A percentile compares a stretch with the other conserved stretches of the same genome.
phyloP scores from a whole-genome alignment of 495 filamentous ascomycete species.

The Massariosphaeria phaeospora region DNA sequence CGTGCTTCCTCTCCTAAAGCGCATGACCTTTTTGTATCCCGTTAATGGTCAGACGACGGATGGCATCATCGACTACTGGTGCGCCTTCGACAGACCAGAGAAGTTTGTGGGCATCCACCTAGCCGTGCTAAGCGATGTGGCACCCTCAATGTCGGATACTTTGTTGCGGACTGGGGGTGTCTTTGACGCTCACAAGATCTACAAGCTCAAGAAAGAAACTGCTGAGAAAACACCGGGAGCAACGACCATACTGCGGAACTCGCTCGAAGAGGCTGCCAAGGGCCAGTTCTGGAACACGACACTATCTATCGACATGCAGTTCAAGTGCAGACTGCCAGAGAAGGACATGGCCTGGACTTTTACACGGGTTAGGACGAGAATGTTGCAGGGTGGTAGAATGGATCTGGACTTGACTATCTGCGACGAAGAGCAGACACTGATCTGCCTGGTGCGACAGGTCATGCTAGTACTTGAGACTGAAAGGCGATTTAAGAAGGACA shows the following conservation, averaged over 20 bases:
- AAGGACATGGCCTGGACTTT: background rate
- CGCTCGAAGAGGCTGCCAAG: background rate
- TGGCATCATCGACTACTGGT: constrained; percentile 1
- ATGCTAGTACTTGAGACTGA: background rate
- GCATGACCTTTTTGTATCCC: background rate
- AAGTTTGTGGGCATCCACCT: background rate
- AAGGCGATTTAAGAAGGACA: background rate
- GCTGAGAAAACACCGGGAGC: background rate
- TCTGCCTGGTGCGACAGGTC: background rate
- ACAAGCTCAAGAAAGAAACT: background rate
- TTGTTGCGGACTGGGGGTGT: background rate
- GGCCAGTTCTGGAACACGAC: background rate
- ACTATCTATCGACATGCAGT: background rate
- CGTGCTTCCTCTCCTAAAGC: background rate
- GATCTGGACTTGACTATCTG: background rate
- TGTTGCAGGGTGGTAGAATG: background rate
- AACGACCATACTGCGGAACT: background rate
- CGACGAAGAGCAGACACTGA: background rate
- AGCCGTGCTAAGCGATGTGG: background rate
- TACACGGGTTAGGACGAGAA: background rate
- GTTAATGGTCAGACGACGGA: background rate
- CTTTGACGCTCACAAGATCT: background rate
- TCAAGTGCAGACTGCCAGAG: background rate
- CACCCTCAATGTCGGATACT: background rate
- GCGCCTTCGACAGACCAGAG: background rate